Percentiles rank a stretch among this genome's conserved stretches.
These are phyloP conservation scores for Vinca minor DNA, from an alignment of 257 asterid genomes.

Conservation along the genomic window DNA sequence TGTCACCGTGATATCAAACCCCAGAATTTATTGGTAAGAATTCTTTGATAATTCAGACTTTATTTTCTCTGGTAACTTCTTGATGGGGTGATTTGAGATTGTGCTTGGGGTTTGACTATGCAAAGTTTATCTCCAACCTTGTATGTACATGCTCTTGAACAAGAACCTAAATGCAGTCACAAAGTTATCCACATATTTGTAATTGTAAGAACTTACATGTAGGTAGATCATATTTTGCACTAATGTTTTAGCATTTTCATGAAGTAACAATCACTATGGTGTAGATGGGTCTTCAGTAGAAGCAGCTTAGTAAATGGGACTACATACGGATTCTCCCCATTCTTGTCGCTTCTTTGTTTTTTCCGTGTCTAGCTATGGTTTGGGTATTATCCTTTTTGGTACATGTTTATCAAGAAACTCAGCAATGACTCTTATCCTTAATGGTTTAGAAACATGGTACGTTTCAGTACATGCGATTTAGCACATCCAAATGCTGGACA, in stretches of 20 bases:
- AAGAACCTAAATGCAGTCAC: background rate
- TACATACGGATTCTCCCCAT: background rate
- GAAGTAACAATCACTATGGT: background rate
- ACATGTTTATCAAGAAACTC: background rate
- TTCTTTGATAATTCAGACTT: conserved; percentile 13
- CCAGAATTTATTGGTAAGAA: conserved; percentile 85
- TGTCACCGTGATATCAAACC: conserved; percentile 99
- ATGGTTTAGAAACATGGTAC: background rate
- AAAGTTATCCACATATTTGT: background rate
- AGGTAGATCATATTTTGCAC: background rate
- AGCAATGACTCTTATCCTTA: background rate
- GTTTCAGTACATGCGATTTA: background rate
- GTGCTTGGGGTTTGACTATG: background rate
- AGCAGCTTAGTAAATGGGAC: background rate
- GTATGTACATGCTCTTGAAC: background rate
- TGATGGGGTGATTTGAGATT: background rate
- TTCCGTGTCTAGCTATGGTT: background rate
- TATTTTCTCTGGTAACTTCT: background rate
- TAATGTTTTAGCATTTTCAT: background rate
- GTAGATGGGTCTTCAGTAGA: background rate
- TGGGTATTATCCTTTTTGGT: background rate
- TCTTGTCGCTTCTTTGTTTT: background rate
- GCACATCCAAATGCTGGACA: background rate
- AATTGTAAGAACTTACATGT: background rate
- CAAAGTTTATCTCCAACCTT: background rate